Evolutionary conservation across 257 asterid species (phyloP), one percentile per base, ranked within the genome.

Genomic region (Cruciata laevipes): DNA sequence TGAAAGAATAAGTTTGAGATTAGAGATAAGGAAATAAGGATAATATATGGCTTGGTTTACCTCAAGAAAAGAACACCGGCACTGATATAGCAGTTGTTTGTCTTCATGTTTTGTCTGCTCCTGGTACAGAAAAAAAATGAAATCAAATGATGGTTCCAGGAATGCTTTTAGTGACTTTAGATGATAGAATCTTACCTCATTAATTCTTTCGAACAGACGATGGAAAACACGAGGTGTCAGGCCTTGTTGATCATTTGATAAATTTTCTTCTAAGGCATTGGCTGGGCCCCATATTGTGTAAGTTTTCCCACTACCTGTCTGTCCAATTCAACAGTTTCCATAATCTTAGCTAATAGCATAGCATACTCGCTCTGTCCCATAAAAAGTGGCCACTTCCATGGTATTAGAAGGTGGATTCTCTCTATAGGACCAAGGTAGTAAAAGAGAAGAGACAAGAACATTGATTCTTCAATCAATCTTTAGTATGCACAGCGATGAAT

Each of bases 231-330:
- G 99, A 47, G 99, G 97, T 44, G 95, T 95, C 78, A 94, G 80
- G 69, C 99, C 99, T 80, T 87, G 92, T 73, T 85, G 87, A 66
- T 88, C 95, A 80, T 69, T 69, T 57, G 75, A 58, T 27, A 70
- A 23, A 61, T 68, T 81, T 67, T 83, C 95, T 57, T 82, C 95
- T 85, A 85, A 84, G 73, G 93, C 77, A 63, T 85, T 94, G 82
- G 95, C 85, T 33, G 97, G 89, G 73, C 97, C 99, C 99, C 99
- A 94, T 27, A 94, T 81, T 23, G 99, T 94, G 77, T 94, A 94
- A 59, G 99, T 94, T 75, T 94, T 94, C 65, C 99, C 99, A 56
- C 99, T 94, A 37, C 99, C 99, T 18, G 99, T 94, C 99, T 94
- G 81, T 77, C 52, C 53, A 80, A 77, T 49, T 44, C 68, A 67